phyloP scores from a whole-genome alignment of 768 basidiomycete genomes.

The Gyrodon lividus region DNA sequence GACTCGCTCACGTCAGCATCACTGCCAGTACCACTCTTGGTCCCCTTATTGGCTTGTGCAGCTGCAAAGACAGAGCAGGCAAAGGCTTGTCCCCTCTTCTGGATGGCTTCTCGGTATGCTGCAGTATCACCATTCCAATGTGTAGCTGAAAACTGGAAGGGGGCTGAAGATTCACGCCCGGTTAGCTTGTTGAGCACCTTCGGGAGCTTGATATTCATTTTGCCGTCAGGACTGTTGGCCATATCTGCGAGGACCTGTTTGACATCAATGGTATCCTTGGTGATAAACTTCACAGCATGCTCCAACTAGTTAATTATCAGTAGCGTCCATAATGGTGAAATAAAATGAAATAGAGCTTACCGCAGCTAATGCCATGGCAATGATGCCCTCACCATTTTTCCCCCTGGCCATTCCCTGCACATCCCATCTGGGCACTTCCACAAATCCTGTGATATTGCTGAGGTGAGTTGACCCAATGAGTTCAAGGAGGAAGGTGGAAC shows the following conservation, averaged over 20 bases:
- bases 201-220: slow-evolving; percentile 1
- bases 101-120: too few relatives aligned
- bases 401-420: not conserved
- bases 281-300: not conserved
- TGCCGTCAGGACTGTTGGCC: not conserved
- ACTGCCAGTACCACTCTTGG: too few relatives aligned
- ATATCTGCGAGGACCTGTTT: not conserved
- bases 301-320: slow-evolving; percentile 7
- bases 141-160: not conserved
- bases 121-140: not conserved
- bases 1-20: too few relatives aligned
- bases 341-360: not conserved
- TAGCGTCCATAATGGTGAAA: too few relatives aligned
- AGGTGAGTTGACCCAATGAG: slow-evolving; percentile 1
- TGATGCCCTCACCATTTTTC: not conserved
- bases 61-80: too few relatives aligned
- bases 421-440: not conserved
- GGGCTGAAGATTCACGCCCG: not conserved
- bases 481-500: slow-evolving; percentile 4
- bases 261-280: not conserved
- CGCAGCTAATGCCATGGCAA: slow-evolving; percentile 2
- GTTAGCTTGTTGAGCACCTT: slow-evolving; percentile 9
- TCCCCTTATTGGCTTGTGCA: too few relatives aligned
- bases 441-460: not conserved
- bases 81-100: too few relatives aligned